phyloP scores from a whole-genome alignment of 169 alveolate species.

The Plasmodium gaboni region DNA sequence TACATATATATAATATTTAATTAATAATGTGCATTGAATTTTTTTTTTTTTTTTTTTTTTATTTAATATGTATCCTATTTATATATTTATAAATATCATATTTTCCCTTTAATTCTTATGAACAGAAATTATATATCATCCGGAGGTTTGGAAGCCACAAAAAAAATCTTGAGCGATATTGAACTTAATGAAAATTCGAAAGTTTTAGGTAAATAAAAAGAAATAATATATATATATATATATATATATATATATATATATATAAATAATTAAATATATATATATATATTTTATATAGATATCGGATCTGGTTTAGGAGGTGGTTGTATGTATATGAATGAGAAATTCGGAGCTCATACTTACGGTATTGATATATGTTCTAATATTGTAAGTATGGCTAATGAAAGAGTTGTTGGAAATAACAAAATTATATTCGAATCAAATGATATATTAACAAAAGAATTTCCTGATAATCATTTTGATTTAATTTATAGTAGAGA shows the following conservation, averaged over 20 bases:
- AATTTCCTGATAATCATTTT: conserved; percentile 17
- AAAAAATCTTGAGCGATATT: conserved; percentile 45
- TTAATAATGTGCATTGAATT: background rate
- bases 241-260: background rate
- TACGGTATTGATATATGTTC: conserved; percentile 39
- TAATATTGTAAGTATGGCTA: conserved; percentile 27
- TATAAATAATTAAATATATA: too few species aligned
- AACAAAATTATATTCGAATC: conserved; percentile 33
- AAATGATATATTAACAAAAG: conserved; percentile 25
- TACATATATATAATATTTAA: background rate
- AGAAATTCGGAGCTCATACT: conserved; percentile 19
- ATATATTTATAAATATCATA: background rate
- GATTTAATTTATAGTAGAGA: conserved; percentile 66
- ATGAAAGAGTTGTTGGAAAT: conserved; percentile 20
- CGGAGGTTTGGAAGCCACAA: conserved; percentile 44
- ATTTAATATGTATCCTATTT: background rate
- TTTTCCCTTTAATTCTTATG: background rate
- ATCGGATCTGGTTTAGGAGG: conserved; percentile 68
- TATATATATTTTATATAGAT: conserved; percentile 13
- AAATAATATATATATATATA: background rate
- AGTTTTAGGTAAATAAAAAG: conserved; percentile 20
- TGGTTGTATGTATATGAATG: conserved; percentile 40
- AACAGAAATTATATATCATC: conserved; percentile 48
- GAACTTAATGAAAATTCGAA: conserved; percentile 39
- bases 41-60: background rate